Percentiles rank a stretch among this genome's conserved stretches.
Evolutionary conservation across 2,329 filamentous ascomycete genomes (phyloP).

Genomic region (Didymella exigua): DNA sequence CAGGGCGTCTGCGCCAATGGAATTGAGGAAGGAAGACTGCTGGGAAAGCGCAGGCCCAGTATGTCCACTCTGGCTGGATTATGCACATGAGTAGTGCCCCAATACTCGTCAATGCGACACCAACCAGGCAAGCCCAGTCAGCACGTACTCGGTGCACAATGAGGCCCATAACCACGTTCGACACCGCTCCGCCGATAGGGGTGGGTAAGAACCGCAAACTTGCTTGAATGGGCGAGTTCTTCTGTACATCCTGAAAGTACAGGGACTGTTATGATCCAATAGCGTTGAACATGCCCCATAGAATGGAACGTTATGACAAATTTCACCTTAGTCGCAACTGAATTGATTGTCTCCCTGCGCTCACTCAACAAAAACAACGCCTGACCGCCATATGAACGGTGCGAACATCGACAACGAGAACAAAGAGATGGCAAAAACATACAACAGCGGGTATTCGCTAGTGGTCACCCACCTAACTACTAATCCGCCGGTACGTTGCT

Average conservation of each 20-base stretch:
- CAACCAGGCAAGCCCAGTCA: slow-evolving; percentile 51
- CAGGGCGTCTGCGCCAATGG: slow-evolving; percentile 52
- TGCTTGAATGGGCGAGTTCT: slow-evolving; percentile 42
- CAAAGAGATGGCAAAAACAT: too few relatives aligned
- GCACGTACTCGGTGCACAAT: slow-evolving; percentile 54
- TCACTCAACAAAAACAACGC: too few relatives aligned
- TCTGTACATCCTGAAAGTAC: slow-evolving; percentile 52
- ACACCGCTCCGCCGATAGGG: slow-evolving; percentile 48
- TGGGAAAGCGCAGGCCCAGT: slow-evolving; percentile 55
- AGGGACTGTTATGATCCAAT: slow-evolving; percentile 51
- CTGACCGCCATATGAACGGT: too few relatives aligned
- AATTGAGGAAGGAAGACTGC: slow-evolving; percentile 53
- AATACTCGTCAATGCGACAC: slow-evolving; percentile 28
- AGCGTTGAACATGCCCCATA: slow-evolving; percentile 45
- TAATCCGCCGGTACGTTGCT: too few relatives aligned
- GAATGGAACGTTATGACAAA: slow-evolving; percentile 57
- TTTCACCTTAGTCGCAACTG: slow-evolving; percentile 61
- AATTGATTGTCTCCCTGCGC: too few relatives aligned
- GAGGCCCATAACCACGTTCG: slow-evolving; percentile 55
- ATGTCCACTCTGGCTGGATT: slow-evolving; percentile 52
- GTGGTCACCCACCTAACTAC: too few relatives aligned
- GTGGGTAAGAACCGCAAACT: slow-evolving; percentile 53
- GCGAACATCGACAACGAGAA: too few relatives aligned
- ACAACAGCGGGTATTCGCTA: too few relatives aligned
- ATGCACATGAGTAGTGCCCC: slow-evolving; percentile 56